phyloP scores from a whole-genome alignment of 306 rosid genomes.

The Benincasa hispida region DNA sequence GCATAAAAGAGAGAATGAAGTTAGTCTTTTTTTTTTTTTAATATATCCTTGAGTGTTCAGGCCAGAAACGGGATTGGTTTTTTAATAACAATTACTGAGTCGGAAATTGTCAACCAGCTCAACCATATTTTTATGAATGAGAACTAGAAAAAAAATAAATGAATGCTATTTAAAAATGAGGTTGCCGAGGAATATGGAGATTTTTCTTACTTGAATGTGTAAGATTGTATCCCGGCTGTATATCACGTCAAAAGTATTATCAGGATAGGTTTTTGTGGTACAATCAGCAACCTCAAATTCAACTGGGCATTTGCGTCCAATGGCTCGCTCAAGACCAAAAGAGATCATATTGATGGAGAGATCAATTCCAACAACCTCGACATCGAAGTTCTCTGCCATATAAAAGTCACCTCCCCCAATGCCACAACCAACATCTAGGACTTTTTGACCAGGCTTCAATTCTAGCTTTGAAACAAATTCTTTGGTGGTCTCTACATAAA shows the following conservation, averaged over 20 bases:
- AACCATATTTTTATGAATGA: not conserved
- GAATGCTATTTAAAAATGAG: not conserved
- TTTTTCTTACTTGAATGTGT: conserved; percentile 62
- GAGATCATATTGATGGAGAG: conserved; percentile 93
- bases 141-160: not conserved
- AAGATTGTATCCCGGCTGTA: conserved; percentile 82
- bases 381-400: conserved; percentile 77
- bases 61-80: too few relatives aligned
- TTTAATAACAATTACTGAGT: not conserved
- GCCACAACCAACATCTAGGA: conserved; percentile 96
- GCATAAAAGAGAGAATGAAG: not conserved
- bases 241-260: conserved; percentile 63
- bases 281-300: conserved; percentile 95
- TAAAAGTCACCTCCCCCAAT: conserved; percentile 94
- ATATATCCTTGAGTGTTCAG: too few relatives aligned
- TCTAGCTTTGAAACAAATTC: conserved; percentile 64
- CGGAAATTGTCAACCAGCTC: not conserved
- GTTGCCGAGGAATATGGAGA: not conserved
- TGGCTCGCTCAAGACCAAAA: conserved; percentile 78
- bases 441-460: conserved; percentile 73
- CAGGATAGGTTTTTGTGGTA: conserved; percentile 67
- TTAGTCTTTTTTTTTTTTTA: not conserved
- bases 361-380: conserved; percentile 83
- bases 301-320: conserved; percentile 58
- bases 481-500: conserved; percentile 71